phyloP scores from a whole-genome alignment of 2,329 filamentous ascomycete genomes.

The Cordyceps javanica region DNA sequence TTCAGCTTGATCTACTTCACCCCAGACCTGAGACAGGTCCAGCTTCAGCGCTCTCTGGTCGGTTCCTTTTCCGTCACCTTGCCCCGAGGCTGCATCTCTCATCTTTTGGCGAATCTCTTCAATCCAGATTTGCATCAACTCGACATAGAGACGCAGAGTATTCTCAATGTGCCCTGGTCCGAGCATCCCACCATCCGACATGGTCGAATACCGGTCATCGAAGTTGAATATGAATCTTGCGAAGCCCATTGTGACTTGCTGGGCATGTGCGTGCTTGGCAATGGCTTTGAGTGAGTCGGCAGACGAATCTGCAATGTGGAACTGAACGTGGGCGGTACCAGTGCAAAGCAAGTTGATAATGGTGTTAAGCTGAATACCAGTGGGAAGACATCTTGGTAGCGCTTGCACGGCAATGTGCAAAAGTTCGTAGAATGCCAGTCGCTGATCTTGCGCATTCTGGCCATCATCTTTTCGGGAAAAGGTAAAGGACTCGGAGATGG shows the following conservation, averaged over 20 bases:
- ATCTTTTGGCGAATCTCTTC: constrained; percentile 89
- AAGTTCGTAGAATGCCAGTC: constrained; percentile 92
- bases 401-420: constrained; percentile 94
- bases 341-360: constrained; percentile 94
- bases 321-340: constrained; percentile 90
- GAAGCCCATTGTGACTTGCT: constrained; percentile 95
- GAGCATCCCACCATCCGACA: constrained; percentile 96
- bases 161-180: constrained; percentile 92
- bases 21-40: constrained; percentile 81
- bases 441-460: constrained; percentile 67
- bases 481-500: constrained; percentile 88
- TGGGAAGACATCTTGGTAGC: constrained; percentile 84
- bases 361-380: constrained; percentile 86
- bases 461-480: constrained; percentile 80
- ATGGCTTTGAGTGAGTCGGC: constrained; percentile 93
- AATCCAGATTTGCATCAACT: constrained; percentile 93
- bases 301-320: constrained; percentile 86
- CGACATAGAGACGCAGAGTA: constrained; percentile 85
- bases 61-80: constrained; percentile 53
- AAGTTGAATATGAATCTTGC: constrained; percentile 98
- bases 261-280: constrained; percentile 83
- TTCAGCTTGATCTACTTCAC: constrained; percentile 93
- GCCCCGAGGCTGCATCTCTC: constrained; percentile 62
- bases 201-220: constrained; percentile 93
- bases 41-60: constrained; percentile 71